These are phyloP conservation scores for Leucocoprinus leucothites DNA, from an alignment of 768 basidiomycete genomes.

Conservation along the genomic window DNA sequence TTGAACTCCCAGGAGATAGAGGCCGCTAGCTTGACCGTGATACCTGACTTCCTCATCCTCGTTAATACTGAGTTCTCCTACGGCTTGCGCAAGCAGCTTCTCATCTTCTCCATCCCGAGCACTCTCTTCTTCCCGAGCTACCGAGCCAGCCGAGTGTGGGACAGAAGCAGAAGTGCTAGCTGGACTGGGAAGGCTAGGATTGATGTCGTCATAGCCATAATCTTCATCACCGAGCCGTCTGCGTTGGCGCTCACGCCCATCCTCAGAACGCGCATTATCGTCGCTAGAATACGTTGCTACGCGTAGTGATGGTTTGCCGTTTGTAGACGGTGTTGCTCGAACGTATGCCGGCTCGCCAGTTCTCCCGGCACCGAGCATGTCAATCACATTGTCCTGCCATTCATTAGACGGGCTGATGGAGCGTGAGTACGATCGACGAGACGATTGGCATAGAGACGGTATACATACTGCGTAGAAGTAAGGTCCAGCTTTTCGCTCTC, in stretches of 20 bases:
- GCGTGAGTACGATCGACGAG: not conserved
- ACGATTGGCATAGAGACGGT: constrained; percentile 1
- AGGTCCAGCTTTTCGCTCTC: constrained; percentile 31
- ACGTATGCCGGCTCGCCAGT: constrained; percentile 10
- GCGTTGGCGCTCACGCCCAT: constrained; percentile 49
- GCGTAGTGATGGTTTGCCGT: constrained; percentile 1
- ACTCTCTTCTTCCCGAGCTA: constrained; percentile 2
- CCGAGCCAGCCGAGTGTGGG: not conserved
- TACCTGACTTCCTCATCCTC: constrained; percentile 85
- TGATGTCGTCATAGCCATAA: constrained; percentile 20
- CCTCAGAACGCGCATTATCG: constrained; percentile 26
- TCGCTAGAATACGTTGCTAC: constrained; percentile 21
- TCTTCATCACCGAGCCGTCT: constrained; percentile 29
- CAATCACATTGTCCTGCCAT: constrained; percentile 72
- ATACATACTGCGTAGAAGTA: constrained; percentile 61
- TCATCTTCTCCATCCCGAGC: constrained; percentile 27
- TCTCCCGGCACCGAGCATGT: constrained; percentile 32
- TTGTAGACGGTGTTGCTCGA: not conserved
- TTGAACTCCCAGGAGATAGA: constrained; percentile 66
- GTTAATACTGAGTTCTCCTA: constrained; percentile 85
- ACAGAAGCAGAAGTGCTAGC: constrained; percentile 7
- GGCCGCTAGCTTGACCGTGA: constrained; percentile 81
- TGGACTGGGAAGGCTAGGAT: constrained; percentile 15
- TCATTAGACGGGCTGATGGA: constrained; percentile 67
- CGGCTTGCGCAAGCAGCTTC: constrained; percentile 56